Percentiles rank a stretch among this genome's conserved stretches.
These are phyloP conservation scores for Amanita thiersii DNA, from an alignment of 768 basidiomycete genomes.

Conservation along the genomic window DNA sequence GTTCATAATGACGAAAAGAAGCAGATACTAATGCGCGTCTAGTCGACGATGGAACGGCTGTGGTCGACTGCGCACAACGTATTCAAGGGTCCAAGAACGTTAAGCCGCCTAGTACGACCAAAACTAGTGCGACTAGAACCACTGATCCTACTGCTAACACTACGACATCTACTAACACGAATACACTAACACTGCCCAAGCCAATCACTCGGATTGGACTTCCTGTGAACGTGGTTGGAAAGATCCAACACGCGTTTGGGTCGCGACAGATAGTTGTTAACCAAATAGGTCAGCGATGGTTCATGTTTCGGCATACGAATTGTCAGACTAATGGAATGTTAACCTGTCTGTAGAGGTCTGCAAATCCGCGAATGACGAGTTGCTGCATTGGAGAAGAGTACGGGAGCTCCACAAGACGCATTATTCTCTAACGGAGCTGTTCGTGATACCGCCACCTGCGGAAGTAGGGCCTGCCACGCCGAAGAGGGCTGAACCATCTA, in stretches of 20 bases:
- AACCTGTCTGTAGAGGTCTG: constrained; percentile 29
- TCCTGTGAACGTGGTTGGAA: constrained; percentile 39
- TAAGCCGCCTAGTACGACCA: constrained; percentile 15
- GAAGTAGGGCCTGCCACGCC: constrained; percentile 12
- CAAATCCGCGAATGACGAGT: constrained; percentile 48
- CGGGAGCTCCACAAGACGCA: constrained; percentile 40
- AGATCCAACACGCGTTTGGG: constrained; percentile 28
- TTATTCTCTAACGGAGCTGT: constrained; percentile 43
- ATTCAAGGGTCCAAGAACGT: constrained; percentile 21
- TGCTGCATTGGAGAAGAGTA: constrained; percentile 47
- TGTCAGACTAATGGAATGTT: constrained; percentile 2
- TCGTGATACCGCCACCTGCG: constrained; percentile 32
- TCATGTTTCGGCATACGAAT: not conserved
- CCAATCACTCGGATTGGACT: constrained; percentile 38
- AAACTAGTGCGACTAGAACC: constrained; percentile 10
- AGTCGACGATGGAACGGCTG: constrained; percentile 77
- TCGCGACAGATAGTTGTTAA: constrained; percentile 39
- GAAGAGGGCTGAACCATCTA: constrained; percentile 1
- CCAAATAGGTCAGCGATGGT: constrained; percentile 36
- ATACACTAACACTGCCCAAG: constrained; percentile 16
- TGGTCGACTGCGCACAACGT: constrained; percentile 57
- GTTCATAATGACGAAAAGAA: not conserved
- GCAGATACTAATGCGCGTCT: constrained; percentile 1
- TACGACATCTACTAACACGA: constrained; percentile 2
- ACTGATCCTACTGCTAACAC: constrained; percentile 10